Evolutionary conservation across 2,329 filamentous ascomycete genomes (phyloP).

Genomic region (Aspergillus sp.): DNA sequence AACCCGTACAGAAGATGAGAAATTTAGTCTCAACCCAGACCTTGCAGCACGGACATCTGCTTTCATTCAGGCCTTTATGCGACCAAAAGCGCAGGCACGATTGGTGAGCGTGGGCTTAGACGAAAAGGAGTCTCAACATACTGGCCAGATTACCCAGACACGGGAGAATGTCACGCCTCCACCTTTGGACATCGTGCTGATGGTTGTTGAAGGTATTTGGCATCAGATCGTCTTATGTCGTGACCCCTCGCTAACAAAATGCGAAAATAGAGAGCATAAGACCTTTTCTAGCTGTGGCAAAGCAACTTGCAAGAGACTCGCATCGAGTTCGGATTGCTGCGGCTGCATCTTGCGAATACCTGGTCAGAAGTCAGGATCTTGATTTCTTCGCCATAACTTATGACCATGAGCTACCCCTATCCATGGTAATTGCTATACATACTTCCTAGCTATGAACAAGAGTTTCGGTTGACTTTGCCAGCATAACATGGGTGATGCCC

Average conservation of each 20-base stretch:
- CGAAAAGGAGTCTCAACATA: not conserved
- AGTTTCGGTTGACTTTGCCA: too few species aligned
- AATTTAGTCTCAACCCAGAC: not conserved
- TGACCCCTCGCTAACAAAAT: too few species aligned
- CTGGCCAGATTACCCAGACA: not conserved
- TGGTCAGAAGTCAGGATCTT: not conserved
- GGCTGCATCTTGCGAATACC: not conserved
- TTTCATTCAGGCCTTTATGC: slow-evolving; percentile 3
- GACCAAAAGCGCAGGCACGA: not conserved
- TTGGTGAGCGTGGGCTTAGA: not conserved
- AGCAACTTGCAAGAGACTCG: not conserved
- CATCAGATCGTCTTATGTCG: not conserved
- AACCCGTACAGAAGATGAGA: not conserved
- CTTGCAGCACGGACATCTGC: slow-evolving; percentile 1
- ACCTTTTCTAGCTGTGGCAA: not conserved
- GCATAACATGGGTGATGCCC: too few species aligned
- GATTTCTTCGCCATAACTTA: not conserved
- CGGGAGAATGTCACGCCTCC: not conserved
- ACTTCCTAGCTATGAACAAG: not conserved
- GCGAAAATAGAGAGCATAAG: not conserved
- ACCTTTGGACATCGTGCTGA: slow-evolving; percentile 6
- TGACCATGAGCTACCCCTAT: not conserved
- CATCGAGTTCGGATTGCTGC: not conserved
- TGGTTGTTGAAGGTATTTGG: slow-evolving; percentile 3
- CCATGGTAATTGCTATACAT: not conserved